Conservation (phyloP, 176 grass and related monocot genomes). For the Bothriochloa decipiens region DNA sequence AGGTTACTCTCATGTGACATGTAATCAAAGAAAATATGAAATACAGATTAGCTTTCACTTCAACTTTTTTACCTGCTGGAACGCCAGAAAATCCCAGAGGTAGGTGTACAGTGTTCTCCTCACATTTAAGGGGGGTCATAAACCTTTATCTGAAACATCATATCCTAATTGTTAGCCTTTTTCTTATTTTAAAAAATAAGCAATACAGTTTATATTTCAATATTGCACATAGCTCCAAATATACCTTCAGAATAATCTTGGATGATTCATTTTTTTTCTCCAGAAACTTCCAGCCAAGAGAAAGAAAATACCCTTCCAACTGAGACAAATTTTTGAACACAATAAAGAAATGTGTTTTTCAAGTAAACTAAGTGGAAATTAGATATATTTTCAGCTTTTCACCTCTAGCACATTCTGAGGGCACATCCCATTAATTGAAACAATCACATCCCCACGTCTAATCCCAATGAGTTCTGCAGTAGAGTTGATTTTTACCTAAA, state of each 20-base stretch:
- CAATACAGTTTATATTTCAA: not conserved
- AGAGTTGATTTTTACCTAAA: not conserved
- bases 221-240: not conserved
- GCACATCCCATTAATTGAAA: not conserved
- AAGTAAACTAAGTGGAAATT: too few relatives aligned
- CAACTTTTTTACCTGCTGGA: not conserved
- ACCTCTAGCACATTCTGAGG: not conserved
- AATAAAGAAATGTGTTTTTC: not conserved
- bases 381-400: not conserved
- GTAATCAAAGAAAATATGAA: not conserved
- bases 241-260: not conserved
- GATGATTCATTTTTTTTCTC: not conserved
- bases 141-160: not conserved
- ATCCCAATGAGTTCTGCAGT: not conserved
- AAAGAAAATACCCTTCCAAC: not conserved
- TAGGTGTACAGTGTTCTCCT: not conserved
- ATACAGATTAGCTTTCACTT: not conserved
- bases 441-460: not conserved
- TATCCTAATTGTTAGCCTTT: not conserved
- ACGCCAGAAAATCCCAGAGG: not conserved
- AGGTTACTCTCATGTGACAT: not conserved
- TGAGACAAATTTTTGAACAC: not conserved
- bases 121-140: not conserved
- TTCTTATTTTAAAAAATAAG: not conserved
- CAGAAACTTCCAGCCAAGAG: not conserved